A percentile compares a stretch with the other conserved stretches of the same genome.
Conservation (phyloP, 495 filamentous ascomycete species). For the Xylaria longipes region DNA sequence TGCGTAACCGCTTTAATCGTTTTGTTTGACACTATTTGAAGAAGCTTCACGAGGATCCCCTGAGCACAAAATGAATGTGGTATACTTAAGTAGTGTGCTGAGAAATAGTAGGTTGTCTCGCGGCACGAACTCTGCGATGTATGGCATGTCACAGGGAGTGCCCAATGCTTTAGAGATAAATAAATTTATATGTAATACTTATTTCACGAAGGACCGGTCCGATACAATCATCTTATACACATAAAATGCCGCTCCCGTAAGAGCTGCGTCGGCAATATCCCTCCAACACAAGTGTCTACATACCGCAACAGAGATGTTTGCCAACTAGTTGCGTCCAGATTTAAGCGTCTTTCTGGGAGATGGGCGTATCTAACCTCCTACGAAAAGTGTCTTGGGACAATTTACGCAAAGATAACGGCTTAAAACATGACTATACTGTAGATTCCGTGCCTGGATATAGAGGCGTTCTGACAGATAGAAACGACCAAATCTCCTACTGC, state of each 20-base stretch:
- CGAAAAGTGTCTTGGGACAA: neutral
- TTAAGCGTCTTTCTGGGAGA: neutral
- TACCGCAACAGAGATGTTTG: neutral
- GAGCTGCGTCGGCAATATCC: neutral
- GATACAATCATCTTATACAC: neutral
- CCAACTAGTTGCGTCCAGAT: neutral
- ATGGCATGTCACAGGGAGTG: neutral
- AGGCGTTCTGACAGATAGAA: neutral
- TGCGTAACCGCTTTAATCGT: no score
- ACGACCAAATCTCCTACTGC: neutral
- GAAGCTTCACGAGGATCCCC: neutral
- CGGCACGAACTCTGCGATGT: neutral
- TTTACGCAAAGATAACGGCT: neutral
- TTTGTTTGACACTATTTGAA: neutral
- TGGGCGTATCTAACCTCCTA: neutral
- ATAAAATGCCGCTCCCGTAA: neutral
- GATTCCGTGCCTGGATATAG: neutral
- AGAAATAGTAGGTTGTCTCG: neutral
- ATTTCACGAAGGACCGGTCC: neutral
- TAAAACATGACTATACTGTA: neutral
- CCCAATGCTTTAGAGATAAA: no score
- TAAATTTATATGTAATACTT: neutral
- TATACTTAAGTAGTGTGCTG: neutral
- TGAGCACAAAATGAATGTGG: neutral
- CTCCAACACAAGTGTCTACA: neutral